Evolutionary conservation across 495 filamentous ascomycete species (phyloP), one percentile per base, ranked within the genome.

Genomic region (Xylaria flabelliformis): DNA sequence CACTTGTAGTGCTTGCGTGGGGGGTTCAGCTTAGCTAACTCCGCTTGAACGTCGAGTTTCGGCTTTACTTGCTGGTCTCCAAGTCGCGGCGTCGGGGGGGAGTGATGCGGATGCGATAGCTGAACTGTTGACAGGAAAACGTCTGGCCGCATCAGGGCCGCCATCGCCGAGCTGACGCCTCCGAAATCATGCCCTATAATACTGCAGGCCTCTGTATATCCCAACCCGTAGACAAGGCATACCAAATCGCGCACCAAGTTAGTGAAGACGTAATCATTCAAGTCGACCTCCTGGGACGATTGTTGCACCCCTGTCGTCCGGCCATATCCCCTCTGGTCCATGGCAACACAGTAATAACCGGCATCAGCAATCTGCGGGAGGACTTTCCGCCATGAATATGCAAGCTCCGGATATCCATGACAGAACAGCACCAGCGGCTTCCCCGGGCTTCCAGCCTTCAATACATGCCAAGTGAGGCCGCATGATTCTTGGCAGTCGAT

Each of bases 171-270:
- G 36, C 83, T 84, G 0, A 91, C 85, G 34, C 83, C 89, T 21
- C 91, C 91, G 70, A 89, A 90, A 78, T 93, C 90, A 75, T 93
- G 90, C 29, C 91, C 90, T 9, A 91, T 81, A 42, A 93, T 82
- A 74, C 89, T 89, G n/a, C 82, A 70, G 8, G 89, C 90, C 36
- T 85, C 77, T 10, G 78, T 78, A 73, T 91, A 90, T 0, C 90
- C 90, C 46, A 92, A 80, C 1, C 84, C 86, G 76, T 90, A 82
- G 0, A 91, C 89, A 0, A 92, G 83, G 41, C 86, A 81, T 1
- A 92, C 83, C 24, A 88, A 79, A 75, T 93, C 91, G 10, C 89
- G 86, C 6, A 91, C 88, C 0, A 92, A 80, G 34, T 82, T 85
- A 1, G 89, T 90, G 68, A 88, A 76, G 42, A 83, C 83, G 77